Percentiles rank a stretch among this genome's conserved stretches.
phyloP scores from a whole-genome alignment of 2,329 filamentous ascomycete genomes.

The Hymenoscyphus fructigenus region DNA sequence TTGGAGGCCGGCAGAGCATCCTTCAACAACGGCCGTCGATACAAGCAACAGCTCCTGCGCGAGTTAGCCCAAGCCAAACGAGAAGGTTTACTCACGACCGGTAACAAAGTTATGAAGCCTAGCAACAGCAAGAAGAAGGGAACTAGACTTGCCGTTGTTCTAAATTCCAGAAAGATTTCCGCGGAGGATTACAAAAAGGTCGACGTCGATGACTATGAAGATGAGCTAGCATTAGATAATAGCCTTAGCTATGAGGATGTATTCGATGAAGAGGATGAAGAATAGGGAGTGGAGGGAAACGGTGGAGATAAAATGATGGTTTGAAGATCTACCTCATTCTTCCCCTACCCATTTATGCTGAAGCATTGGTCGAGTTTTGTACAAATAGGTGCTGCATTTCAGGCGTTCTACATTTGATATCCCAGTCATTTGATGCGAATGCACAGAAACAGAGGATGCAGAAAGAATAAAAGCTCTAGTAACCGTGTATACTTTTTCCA shows the following conservation, averaged over 20 bases:
- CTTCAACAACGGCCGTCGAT: slow-evolving; percentile 29
- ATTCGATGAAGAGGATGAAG: neutral
- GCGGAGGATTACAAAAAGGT: neutral
- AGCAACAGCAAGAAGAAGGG: neutral
- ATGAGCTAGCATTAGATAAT: neutral
- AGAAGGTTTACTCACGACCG: neutral
- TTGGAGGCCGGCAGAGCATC: slow-evolving; percentile 44
- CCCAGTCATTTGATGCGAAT: neutral
- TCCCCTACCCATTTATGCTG: neutral
- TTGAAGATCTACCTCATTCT: neutral
- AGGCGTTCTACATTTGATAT: neutral
- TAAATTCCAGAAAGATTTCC: neutral
- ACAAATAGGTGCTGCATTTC: neutral
- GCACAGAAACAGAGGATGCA: neutral
- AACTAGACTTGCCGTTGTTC: neutral
- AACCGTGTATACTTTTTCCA: neutral
- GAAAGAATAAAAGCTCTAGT: neutral
- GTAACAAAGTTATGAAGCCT: neutral
- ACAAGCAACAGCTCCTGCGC: slow-evolving; percentile 11
- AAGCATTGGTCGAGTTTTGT: neutral
- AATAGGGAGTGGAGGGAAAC: neutral
- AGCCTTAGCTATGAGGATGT: neutral
- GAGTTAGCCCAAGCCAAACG: neutral
- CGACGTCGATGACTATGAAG: neutral
- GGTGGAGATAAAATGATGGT: neutral